Conservation (phyloP, 176 grass and related monocot species). For the Raddia guianensis region DNA sequence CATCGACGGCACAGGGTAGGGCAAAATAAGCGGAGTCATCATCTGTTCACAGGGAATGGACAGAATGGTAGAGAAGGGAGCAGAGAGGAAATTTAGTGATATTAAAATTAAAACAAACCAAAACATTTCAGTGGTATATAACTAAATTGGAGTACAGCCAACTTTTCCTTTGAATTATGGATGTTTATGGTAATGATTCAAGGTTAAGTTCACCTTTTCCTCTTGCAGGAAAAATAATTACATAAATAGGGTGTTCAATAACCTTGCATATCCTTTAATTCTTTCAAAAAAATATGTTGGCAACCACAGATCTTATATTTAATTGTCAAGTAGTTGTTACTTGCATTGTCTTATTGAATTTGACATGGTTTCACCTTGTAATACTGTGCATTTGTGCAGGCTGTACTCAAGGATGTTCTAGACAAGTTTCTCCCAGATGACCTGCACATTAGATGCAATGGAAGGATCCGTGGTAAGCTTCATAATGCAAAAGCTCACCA, state of each 20-base stretch:
- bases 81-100: no score
- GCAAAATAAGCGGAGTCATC: no score
- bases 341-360: constrained; percentile 23
- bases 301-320: neutral
- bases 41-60: no score
- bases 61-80: no score
- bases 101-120: no score
- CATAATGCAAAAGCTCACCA: constrained; percentile 7
- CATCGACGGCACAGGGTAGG: no score
- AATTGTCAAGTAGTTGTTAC: neutral
- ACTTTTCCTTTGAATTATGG: neutral
- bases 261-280: neutral
- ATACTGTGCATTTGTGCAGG: constrained; percentile 52
- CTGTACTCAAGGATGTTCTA: constrained; percentile 80
- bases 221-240: neutral
- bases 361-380: constrained; percentile 5
- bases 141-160: no score
- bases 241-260: constrained; percentile 2
- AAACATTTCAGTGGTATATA: no score
- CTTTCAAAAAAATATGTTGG: constrained; percentile 19
- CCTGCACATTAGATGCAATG: constrained; percentile 75
- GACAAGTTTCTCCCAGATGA: constrained; percentile 89
- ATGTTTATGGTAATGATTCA: constrained; percentile 22
- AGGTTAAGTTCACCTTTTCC: constrained; percentile 9
- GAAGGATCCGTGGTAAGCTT: constrained; percentile 82